Conservation (phyloP, 2,329 filamentous ascomycete genomes). For the Volutella citrinella region DNA sequence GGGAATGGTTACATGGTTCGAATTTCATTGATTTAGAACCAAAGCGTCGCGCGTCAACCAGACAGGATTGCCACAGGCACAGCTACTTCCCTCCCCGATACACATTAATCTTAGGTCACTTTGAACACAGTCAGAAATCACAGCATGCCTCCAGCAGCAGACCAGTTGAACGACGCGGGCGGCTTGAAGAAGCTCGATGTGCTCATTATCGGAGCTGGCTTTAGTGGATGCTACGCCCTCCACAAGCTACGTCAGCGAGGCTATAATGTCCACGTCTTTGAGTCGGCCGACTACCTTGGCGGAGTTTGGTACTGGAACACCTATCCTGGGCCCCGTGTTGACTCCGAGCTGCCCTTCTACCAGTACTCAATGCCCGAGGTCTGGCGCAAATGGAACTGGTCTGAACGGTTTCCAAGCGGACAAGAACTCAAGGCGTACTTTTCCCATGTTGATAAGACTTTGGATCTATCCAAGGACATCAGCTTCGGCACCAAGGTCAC, state of each 20-base stretch:
- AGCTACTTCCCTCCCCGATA: too few species aligned
- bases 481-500: constrained; percentile 35
- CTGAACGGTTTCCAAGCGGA: constrained; percentile 7
- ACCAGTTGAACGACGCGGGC: too few species aligned
- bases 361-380: constrained; percentile 9
- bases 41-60: too few species aligned
- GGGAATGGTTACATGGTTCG: not conserved
- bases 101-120: too few species aligned
- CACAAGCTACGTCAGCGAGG: constrained; percentile 6
- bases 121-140: too few species aligned
- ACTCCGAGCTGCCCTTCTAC: constrained; percentile 12
- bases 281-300: constrained; percentile 6
- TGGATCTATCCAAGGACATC: constrained; percentile 18
- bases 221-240: constrained; percentile 7
- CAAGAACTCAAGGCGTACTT: constrained; percentile 7
- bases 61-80: too few species aligned
- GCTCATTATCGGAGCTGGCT: constrained; percentile 10
- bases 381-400: constrained; percentile 11
- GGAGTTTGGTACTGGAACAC: constrained; percentile 13
- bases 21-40: too few species aligned
- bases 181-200: too few species aligned
- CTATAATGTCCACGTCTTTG: constrained; percentile 9
- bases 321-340: constrained; percentile 13
- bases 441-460: constrained; percentile 4
- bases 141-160: too few species aligned